phyloP scores from a whole-genome alignment of 2,329 filamentous ascomycete genomes.

The Pestalotiopsis sp. region DNA sequence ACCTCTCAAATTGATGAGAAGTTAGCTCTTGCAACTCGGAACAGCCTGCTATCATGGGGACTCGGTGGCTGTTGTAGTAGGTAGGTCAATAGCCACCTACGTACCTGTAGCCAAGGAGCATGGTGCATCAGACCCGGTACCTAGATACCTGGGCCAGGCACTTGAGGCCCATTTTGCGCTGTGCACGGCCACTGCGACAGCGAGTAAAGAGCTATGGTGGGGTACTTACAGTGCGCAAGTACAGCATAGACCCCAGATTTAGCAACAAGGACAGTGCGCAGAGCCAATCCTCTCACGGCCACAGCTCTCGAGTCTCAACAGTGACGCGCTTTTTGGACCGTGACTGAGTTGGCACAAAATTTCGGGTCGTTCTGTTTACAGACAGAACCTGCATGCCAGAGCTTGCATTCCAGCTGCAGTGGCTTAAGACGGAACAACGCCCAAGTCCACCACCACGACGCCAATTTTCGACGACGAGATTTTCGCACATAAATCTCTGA shows the following conservation, averaged over 20 bases:
- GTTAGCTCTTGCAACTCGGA: too few species aligned
- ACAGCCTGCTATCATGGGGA: too few species aligned
- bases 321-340: conserved; percentile 8
- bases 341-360: conserved; percentile 6
- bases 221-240: background rate
- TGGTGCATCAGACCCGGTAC: too few species aligned
- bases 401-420: background rate
- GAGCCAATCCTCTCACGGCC: background rate
- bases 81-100: background rate
- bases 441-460: background rate
- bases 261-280: background rate
- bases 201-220: background rate
- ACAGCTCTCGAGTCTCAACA: background rate
- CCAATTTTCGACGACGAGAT: background rate
- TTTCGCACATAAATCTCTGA: background rate
- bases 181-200: background rate
- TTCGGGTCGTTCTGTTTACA: conserved; percentile 5
- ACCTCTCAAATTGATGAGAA: too few species aligned
- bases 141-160: too few species aligned
- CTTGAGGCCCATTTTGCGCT: too few species aligned
- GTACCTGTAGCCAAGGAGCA: background rate
- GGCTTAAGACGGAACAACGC: background rate
- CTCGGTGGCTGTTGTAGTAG: background rate
- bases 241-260: background rate
- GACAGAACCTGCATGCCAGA: background rate